Conservation (phyloP, 352 stramenopile species). For the Elongisporangium prolatum region DNA sequence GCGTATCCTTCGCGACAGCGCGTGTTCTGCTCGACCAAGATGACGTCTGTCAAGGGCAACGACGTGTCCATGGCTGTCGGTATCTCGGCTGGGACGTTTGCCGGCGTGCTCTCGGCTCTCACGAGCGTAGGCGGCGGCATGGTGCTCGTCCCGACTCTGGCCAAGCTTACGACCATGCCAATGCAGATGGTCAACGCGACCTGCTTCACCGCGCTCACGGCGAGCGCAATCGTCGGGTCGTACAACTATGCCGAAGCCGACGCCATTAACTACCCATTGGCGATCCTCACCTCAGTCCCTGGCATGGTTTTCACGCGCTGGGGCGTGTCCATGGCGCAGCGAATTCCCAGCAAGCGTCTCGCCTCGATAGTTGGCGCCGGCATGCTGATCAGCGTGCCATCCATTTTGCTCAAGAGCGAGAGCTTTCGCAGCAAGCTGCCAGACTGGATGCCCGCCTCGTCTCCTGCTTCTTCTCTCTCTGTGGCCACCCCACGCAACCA, state of each 20-base stretch:
- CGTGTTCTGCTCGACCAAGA: neutral
- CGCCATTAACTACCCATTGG: conserved; percentile 19
- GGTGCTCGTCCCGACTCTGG: conserved; percentile 23
- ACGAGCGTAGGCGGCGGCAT: conserved; percentile 22
- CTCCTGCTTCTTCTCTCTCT: neutral
- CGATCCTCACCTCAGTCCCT: conserved; percentile 13
- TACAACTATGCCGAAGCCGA: conserved; percentile 19
- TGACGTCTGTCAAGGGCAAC: neutral
- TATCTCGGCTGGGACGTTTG: conserved; percentile 2
- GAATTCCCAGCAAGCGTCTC: conserved; percentile 15
- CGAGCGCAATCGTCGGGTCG: conserved; percentile 15
- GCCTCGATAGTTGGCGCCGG: conserved; percentile 13
- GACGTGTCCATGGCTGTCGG: neutral
- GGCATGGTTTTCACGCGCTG: conserved; percentile 16
- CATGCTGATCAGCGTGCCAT: conserved; percentile 22
- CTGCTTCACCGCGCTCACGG: conserved; percentile 18
- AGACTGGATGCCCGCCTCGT: neutral
- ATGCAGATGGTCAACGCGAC: conserved; percentile 26
- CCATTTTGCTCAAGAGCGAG: conserved; percentile 20
- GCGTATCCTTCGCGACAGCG: neutral
- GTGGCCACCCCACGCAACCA: neutral
- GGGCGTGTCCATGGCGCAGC: conserved; percentile 16
- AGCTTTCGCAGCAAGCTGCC: conserved; percentile 4
- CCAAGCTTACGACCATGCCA: conserved; percentile 14
- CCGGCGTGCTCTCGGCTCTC: conserved; percentile 17